Evolutionary conservation across 2,329 filamentous ascomycete species (phyloP).

Genomic region (Sclerotinia trifoliorum): DNA sequence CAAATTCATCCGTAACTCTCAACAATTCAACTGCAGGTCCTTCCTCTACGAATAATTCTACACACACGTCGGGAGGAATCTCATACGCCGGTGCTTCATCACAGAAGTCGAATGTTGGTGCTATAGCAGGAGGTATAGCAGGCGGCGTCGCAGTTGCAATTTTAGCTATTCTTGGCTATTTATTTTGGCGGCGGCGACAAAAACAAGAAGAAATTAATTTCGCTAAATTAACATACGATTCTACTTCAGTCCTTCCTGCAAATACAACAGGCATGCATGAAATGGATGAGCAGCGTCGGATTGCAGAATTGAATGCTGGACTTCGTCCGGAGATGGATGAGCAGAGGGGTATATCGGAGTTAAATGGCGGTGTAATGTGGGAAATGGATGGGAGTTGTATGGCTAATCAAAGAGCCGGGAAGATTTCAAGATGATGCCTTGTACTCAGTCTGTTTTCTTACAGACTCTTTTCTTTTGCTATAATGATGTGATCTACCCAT

Average conservation of each 20-base stretch:
- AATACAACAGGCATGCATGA: background rate
- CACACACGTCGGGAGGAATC: background rate
- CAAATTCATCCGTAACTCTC: background rate
- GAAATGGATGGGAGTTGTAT: background rate
- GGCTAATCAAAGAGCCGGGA: background rate
- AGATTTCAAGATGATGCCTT: no score
- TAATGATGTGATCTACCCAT: no score
- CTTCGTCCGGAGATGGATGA: background rate
- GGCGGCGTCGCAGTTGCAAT: background rate
- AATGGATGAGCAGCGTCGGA: background rate
- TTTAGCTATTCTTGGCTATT: background rate
- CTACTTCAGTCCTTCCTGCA: background rate
- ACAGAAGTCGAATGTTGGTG: background rate
- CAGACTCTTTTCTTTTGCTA: no score
- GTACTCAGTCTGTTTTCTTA: no score
- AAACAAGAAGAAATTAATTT: background rate
- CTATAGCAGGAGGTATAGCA: background rate
- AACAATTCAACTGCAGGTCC: background rate
- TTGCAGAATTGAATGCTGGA: background rate
- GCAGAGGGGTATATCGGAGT: background rate
- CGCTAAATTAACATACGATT: background rate
- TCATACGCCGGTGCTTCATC: background rate
- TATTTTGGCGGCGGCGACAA: background rate
- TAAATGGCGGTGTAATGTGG: background rate
- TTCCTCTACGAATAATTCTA: background rate